Percentiles rank a stretch among this genome's conserved stretches.
Conservation (phyloP, 306 rosid species). For the Ormosia semicastrata region DNA sequence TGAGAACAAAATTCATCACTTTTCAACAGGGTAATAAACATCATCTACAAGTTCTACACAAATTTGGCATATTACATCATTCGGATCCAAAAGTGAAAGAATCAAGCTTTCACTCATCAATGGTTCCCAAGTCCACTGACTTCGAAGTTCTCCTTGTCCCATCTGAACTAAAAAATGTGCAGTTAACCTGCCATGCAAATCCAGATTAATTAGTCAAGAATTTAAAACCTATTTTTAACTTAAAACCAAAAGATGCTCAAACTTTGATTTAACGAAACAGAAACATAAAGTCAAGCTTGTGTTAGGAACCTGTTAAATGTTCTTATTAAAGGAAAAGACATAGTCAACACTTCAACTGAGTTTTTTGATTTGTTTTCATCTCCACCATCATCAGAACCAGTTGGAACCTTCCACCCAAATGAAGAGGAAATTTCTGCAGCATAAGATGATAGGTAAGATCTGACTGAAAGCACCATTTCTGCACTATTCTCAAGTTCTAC, state of each 20-base stretch:
- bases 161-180: conserved; percentile 71
- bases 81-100: conserved; percentile 84
- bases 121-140: conserved; percentile 96
- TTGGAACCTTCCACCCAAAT: conserved; percentile 89
- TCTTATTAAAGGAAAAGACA: conserved; percentile 67
- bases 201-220: conserved; percentile 39
- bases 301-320: conserved; percentile 67
- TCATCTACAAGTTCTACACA: conserved; percentile 1
- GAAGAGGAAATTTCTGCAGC: conserved; percentile 67
- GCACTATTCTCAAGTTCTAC: conserved; percentile 60
- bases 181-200: conserved; percentile 75
- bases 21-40: conserved; percentile 11
- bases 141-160: conserved; percentile 66
- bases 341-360: conserved; percentile 67
- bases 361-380: conserved; percentile 70
- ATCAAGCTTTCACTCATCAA: conserved; percentile 87
- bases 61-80: conserved; percentile 60
- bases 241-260: conserved; percentile 12
- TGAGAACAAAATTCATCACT: conserved; percentile 11
- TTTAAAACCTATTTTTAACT: conserved; percentile 13
- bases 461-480: conserved; percentile 68
- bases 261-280: conserved; percentile 18
- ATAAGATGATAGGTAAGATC: conserved; percentile 66
- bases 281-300: conserved; percentile 30
- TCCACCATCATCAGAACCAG: conserved; percentile 93